A percentile compares a stretch with the other conserved stretches of the same genome.
Evolutionary conservation across 257 asterid species (phyloP).

Genomic region (Anisodus tanguticus): DNA sequence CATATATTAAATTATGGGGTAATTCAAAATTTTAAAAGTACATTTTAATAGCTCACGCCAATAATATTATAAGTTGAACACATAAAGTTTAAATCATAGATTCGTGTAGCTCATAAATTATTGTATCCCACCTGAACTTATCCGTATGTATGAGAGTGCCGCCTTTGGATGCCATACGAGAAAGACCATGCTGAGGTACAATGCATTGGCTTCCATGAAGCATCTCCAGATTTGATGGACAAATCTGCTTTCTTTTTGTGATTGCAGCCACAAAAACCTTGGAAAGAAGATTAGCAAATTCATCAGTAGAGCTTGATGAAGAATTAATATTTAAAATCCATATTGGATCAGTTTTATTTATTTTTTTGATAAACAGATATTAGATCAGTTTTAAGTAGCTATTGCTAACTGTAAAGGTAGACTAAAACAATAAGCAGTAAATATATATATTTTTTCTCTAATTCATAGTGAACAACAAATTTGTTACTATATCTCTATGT

Average conservation of each 20-base stretch:
- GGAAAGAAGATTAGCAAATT: not conserved
- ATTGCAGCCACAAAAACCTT: conserved; percentile 76
- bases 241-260: conserved; percentile 68
- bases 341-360: not conserved
- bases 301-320: not conserved
- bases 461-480: not conserved
- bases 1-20: not conserved
- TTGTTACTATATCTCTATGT: not conserved
- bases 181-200: conserved; percentile 22
- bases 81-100: not conserved
- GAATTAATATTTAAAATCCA: not conserved
- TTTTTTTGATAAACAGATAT: no score
- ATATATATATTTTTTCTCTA: not conserved
- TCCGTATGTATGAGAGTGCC: conserved; percentile 59
- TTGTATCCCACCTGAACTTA: conserved; percentile 52
- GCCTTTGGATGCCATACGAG: conserved; percentile 30
- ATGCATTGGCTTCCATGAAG: conserved; percentile 45
- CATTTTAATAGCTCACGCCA: not conserved
- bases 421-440: not conserved
- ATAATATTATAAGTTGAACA: not conserved
- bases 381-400: not conserved
- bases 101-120: not conserved
- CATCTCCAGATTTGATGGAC: conserved; percentile 67
- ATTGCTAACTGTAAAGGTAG: not conserved
- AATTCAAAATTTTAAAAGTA: not conserved